A percentile compares a stretch with the other conserved stretches of the same genome.
phyloP scores from a whole-genome alignment of 1,284 basidiomycete species.

The Trichosporon coremiiforme region DNA sequence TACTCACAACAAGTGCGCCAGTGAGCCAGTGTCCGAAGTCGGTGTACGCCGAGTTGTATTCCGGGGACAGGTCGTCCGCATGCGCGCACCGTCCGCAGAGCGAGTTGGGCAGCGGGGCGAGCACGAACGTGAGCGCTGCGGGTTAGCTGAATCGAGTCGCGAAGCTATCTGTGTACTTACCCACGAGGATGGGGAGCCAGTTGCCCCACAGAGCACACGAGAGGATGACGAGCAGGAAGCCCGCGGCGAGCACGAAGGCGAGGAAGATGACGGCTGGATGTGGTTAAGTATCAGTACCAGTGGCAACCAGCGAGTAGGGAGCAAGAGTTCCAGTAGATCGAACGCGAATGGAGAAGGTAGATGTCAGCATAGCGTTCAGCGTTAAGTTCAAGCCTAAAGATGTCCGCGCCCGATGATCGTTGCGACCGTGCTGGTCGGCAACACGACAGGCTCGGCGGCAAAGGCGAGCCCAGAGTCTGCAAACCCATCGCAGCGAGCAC shows the following conservation, averaged over 20 bases:
- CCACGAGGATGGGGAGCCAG: conserved; percentile 95
- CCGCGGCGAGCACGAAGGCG: conserved; percentile 93
- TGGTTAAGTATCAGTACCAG: too few species aligned
- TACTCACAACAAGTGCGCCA: conserved; percentile 74
- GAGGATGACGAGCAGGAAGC: conserved; percentile 96
- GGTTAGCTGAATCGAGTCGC: not conserved
- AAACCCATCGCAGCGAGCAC: not conserved
- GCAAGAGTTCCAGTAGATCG: too few species aligned
- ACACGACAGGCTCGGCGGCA: too few species aligned
- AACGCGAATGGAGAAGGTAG: not conserved
- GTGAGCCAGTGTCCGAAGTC: conserved; percentile 97
- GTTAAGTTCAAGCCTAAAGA: not conserved
- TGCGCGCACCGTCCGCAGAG: conserved; percentile 62
- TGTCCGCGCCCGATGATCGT: too few species aligned
- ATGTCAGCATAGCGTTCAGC: not conserved
- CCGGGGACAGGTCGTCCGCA: conserved; percentile 61
- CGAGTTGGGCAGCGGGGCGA: conserved; percentile 94
- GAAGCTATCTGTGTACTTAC: conserved; percentile 64
- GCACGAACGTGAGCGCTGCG: conserved; percentile 86
- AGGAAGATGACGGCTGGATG: conserved; percentile 81
- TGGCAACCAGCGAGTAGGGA: too few species aligned
- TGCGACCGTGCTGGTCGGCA: too few species aligned
- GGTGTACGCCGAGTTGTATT: conserved; percentile 66
- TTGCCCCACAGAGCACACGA: conserved; percentile 95
- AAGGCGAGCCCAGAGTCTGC: too few species aligned